Evolutionary conservation across 2,329 filamentous ascomycete species (phyloP), one percentile per base, ranked within the genome.

Genomic region (Neobulgaria alba): DNA sequence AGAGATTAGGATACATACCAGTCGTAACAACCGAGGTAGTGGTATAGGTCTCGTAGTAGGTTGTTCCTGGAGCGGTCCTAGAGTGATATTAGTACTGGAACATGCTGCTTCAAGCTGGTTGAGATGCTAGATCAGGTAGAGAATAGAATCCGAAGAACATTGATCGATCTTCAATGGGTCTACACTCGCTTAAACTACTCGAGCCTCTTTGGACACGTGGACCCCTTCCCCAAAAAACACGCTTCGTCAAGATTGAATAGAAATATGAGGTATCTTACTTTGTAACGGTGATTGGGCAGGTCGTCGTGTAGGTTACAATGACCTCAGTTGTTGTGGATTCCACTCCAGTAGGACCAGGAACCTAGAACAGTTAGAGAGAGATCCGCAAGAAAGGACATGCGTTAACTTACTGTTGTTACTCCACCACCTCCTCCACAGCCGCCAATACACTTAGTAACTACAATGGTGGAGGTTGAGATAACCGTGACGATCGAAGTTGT

Each of bases 1-100:
- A n/a, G n/a, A n/a, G n/a, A n/a, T n/a, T n/a, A n/a, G n/a, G n/a
- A 15, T 20, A 29, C 46, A 47, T 21, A 50, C 62, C 41, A 15
- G 43, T 57, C 39, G 46, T 35, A 18, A 62, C 57, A 38, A 37
- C 36, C 20, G 63, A 67, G 35, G 66, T 67, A 1, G 68, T 67
- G 10, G 62, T 66, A 48, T 66, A 70, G 4, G 62, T 65, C 3
- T 59, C 59, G 2, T 62, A 61, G 38, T 64, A 60, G 5, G 63
- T 66, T 3, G 41, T 58, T 14, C 64, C 64, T 5, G 57, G 51
- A 2, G 52, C 58, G 8, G 61, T 64, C 26, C 47, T 49, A 10
- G 10, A 26, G 15, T 30, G 29, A 21, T 18, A 34, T 48, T 20
- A 50, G 45, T 17, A n/a, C 29, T 15, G 21, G 17, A 30, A 39